Percentiles rank a stretch among this genome's conserved stretches.
Evolutionary conservation across 2,329 filamentous ascomycete species (phyloP).

Genomic region (Fusarium buxicola): DNA sequence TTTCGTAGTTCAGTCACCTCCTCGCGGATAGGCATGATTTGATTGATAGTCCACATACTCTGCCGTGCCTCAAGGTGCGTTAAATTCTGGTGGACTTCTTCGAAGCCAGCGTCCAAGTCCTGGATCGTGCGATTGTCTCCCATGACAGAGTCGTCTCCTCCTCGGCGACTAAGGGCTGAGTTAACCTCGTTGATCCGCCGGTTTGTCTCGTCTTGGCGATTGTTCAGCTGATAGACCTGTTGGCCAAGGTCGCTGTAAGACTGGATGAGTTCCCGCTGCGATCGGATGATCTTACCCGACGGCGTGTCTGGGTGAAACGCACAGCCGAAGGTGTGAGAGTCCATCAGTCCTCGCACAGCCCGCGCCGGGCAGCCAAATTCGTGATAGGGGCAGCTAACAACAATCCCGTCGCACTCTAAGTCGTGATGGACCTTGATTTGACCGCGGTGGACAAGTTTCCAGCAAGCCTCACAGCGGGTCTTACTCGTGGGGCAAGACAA

Average conservation of each 20-base stretch:
- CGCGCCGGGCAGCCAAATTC: conserved; percentile 53
- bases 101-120: conserved; percentile 60
- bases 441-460: conserved; percentile 56
- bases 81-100: conserved; percentile 67
- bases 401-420: conserved; percentile 61
- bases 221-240: conserved; percentile 52
- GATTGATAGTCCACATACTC: conserved; percentile 70
- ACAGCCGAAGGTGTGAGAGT: conserved; percentile 61
- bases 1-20: conserved; percentile 70
- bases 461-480: conserved; percentile 63
- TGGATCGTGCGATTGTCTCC: conserved; percentile 61
- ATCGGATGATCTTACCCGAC: conserved; percentile 62
- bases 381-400: conserved; percentile 61
- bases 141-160: conserved; percentile 55
- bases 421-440: conserved; percentile 61
- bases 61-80: conserved; percentile 70
- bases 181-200: conserved; percentile 53
- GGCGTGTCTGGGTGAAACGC: conserved; percentile 63
- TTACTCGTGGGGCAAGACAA: conserved; percentile 60
- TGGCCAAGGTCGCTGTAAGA: conserved; percentile 52
- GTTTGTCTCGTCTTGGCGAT: conserved; percentile 50
- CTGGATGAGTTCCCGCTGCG: conserved; percentile 61
- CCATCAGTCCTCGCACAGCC: conserved; percentile 52
- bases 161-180: conserved; percentile 55
- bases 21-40: conserved; percentile 70